Conservation (phyloP, 495 filamentous ascomycete species). For the Penicillium nucicola region DNA sequence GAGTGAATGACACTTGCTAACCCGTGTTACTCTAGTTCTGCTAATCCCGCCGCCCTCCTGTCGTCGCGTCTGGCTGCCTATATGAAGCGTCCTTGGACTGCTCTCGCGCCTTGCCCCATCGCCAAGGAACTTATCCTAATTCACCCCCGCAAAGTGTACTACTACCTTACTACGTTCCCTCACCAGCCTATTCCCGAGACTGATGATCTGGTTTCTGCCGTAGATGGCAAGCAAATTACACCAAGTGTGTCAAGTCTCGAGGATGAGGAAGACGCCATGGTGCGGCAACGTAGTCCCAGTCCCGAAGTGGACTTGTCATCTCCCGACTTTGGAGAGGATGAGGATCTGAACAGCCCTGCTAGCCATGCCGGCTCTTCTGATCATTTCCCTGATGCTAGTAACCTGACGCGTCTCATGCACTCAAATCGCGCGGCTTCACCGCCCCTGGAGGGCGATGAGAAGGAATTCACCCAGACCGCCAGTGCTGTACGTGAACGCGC, state of each 20-base stretch:
- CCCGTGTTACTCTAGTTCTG: slow-evolving; percentile 60
- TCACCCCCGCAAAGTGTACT: slow-evolving; percentile 93
- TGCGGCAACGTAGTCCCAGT: slow-evolving; percentile 73
- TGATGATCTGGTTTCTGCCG: slow-evolving; percentile 44
- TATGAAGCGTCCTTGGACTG: slow-evolving; percentile 84
- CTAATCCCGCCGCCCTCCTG: slow-evolving; percentile 91
- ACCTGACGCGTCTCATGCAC: slow-evolving; percentile 48
- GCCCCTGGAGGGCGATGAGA: slow-evolving; percentile 90
- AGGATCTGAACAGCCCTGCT: slow-evolving; percentile 37
- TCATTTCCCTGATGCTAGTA: slow-evolving; percentile 28
- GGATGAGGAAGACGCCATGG: slow-evolving; percentile 69
- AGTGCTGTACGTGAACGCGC: slow-evolving; percentile 77
- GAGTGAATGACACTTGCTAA: slow-evolving; percentile 24
- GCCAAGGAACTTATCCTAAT: slow-evolving; percentile 89
- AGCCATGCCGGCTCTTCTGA: slow-evolving; percentile 52
- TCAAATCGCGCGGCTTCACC: slow-evolving; percentile 74
- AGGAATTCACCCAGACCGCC: slow-evolving; percentile 94
- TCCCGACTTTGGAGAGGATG: slow-evolving; percentile 77
- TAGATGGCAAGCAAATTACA: slow-evolving; percentile 61
- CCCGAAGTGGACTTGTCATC: slow-evolving; percentile 91
- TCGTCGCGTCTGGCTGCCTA: slow-evolving; percentile 88
- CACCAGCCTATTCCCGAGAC: slow-evolving; percentile 80
- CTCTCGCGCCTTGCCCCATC: slow-evolving; percentile 77
- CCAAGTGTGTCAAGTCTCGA: slow-evolving; percentile 78
- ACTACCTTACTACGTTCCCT: slow-evolving; percentile 81